Percentiles rank a stretch among this genome's conserved stretches.
These are phyloP conservation scores for Epichloe elymi DNA, from an alignment of 2,329 filamentous ascomycete species.

Conservation along the genomic window DNA sequence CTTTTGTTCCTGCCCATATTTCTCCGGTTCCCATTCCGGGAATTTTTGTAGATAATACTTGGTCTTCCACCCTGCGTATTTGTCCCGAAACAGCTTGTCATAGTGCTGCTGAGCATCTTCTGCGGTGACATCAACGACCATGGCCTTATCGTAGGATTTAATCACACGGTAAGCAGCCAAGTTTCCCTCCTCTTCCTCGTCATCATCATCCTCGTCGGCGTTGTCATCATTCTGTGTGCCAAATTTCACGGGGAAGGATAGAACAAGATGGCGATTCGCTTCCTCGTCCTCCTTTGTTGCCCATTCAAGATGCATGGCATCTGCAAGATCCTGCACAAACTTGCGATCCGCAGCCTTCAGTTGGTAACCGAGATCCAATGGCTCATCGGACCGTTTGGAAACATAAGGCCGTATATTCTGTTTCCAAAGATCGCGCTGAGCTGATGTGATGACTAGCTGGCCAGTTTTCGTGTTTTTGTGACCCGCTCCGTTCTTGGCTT, in stretches of 20 bases:
- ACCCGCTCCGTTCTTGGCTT: conserved; percentile 43
- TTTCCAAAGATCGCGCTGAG: conserved; percentile 72
- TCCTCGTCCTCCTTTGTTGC: conserved; percentile 43
- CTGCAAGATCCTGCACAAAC: conserved; percentile 80
- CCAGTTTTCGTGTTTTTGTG: conserved; percentile 39
- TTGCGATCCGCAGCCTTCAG: conserved; percentile 78
- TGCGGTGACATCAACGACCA: conserved; percentile 64
- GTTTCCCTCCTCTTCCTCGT: conserved; percentile 60
- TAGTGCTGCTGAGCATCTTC: conserved; percentile 70
- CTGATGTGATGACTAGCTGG: conserved; percentile 60
- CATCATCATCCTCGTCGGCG: conserved; percentile 21
- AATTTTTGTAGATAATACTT: conserved; percentile 89
- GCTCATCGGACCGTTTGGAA: conserved; percentile 47
- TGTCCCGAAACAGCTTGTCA: conserved; percentile 76
- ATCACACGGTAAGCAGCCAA: conserved; percentile 76
- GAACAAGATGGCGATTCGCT: conserved; percentile 37
- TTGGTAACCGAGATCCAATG: conserved; percentile 59
- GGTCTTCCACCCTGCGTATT: conserved; percentile 88
- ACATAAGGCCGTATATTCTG: conserved; percentile 72
- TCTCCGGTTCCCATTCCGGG: conserved; percentile 66
- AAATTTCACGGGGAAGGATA: conserved; percentile 30
- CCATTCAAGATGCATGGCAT: conserved; percentile 44
- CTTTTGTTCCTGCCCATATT: conserved; percentile 61
- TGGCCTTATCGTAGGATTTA: conserved; percentile 81
- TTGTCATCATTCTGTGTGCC: conserved; percentile 45